phyloP scores from a whole-genome alignment of 2,329 filamentous ascomycete species.

The Colletotrichum sp. region DNA sequence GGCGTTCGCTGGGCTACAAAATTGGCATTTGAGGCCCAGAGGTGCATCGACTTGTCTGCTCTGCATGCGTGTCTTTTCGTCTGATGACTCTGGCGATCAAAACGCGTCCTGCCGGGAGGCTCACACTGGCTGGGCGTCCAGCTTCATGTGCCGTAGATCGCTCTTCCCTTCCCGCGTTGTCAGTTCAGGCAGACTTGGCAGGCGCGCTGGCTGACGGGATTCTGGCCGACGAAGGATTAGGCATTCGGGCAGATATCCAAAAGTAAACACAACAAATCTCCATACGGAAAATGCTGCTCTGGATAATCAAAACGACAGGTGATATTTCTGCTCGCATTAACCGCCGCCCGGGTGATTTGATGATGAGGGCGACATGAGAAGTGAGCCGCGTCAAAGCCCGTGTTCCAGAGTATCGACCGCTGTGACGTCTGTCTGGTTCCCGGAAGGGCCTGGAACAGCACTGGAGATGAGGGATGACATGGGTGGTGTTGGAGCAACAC shows the following conservation, averaged over 20 bases:
- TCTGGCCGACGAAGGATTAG: not conserved
- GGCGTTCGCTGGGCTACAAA: not conserved
- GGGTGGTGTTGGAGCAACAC: conserved; percentile 3
- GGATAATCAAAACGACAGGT: not conserved
- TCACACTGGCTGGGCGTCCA: not conserved
- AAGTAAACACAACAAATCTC: not conserved
- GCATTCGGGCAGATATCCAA: not conserved
- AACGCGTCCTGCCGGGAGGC: not conserved
- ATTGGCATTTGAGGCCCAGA: not conserved
- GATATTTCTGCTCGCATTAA: not conserved
- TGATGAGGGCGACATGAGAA: not conserved
- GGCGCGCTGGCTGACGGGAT: not conserved
- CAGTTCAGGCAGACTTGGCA: not conserved
- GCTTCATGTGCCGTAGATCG: not conserved
- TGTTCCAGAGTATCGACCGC: conserved; percentile 8
- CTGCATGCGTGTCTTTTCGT: not conserved
- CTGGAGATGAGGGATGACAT: conserved; percentile 3
- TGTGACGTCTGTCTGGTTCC: not conserved
- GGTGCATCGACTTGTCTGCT: not conserved
- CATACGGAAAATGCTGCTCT: not conserved
- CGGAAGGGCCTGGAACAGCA: not conserved
- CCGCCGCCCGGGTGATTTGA: not conserved
- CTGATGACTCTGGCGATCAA: not conserved
- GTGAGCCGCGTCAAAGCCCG: conserved; percentile 11
- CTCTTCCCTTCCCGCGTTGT: not conserved